These are phyloP conservation scores for Dendrobium catenatum DNA, from an alignment of 106 monocot genomes.

Conservation along the genomic window DNA sequence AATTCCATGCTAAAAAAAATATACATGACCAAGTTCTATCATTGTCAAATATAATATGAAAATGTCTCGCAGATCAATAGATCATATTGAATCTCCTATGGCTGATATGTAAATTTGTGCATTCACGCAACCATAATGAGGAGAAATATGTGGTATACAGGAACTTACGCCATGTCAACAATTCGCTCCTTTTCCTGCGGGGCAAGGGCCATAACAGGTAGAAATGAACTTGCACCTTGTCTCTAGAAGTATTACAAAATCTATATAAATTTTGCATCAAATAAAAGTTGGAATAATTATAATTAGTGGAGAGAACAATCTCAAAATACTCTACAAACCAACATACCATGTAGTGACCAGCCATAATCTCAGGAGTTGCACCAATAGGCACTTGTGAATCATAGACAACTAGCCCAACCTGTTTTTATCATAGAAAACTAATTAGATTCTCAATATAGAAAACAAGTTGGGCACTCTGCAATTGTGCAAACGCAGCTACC, in stretches of 20 bases:
- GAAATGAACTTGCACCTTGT: constrained; percentile 95
- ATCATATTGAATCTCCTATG: no score
- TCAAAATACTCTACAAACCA: background rate
- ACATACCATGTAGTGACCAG: constrained; percentile 91
- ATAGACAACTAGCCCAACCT: constrained; percentile 94
- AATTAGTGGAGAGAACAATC: background rate
- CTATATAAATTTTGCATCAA: background rate
- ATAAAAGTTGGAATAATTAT: constrained; percentile 4
- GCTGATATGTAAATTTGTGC: background rate
- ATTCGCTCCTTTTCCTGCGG: constrained; percentile 94
- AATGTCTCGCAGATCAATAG: no score
- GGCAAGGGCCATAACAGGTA: constrained; percentile 98
- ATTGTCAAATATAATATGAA: no score
- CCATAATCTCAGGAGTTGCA: constrained; percentile 89
- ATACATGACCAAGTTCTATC: no score
- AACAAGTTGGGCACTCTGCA: background rate
- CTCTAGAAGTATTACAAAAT: constrained; percentile 33
- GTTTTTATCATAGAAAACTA: constrained; percentile 11
- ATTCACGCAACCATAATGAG: background rate
- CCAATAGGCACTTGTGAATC: constrained; percentile 89
- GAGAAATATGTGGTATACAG: background rate
- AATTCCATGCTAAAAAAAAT: no score
- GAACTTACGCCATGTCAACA: constrained; percentile 97
- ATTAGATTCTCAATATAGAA: background rate
- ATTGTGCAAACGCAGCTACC: constrained; percentile 34